Percentiles rank a stretch among this genome's conserved stretches.
phyloP scores from a whole-genome alignment of 176 grass and related monocot genomes.

The Hsuehochloa calcarea region DNA sequence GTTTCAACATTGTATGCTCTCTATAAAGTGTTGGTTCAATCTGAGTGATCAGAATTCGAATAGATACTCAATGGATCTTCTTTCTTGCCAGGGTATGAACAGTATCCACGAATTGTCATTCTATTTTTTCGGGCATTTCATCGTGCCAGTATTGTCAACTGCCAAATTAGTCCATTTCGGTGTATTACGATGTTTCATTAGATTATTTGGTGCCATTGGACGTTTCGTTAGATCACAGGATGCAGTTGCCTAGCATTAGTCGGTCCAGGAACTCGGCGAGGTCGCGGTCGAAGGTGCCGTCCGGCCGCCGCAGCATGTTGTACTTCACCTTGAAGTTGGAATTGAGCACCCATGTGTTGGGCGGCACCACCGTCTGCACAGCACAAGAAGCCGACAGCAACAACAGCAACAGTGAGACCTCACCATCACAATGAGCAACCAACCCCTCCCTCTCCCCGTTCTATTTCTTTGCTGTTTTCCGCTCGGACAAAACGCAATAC shows the following conservation, averaged over 20 bases:
- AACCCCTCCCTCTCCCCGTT: background rate
- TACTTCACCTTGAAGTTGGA: constrained; percentile 98
- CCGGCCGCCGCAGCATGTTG: constrained; percentile 85
- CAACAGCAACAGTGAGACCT: constrained; percentile 5
- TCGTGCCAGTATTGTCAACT: no score
- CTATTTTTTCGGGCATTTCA: no score
- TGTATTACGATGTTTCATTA: no score
- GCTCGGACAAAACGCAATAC: constrained; percentile 27
- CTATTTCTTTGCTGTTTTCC: constrained; percentile 34
- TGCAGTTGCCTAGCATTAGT: background rate
- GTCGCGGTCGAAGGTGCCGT: constrained; percentile 92
- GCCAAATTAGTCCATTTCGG: no score
- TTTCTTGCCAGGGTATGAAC: no score
- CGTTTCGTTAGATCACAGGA: no score
- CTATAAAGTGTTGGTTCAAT: background rate
- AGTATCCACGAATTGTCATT: no score
- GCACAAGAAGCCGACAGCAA: background rate
- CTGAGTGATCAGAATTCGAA: background rate
- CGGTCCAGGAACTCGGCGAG: constrained; percentile 82
- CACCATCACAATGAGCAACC: background rate
- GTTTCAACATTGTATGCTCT: background rate
- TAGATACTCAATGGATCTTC: background rate
- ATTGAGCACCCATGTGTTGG: constrained; percentile 94
- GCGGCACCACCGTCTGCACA: constrained; percentile 77
- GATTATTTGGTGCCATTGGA: no score